phyloP scores from a whole-genome alignment of 805 yeast species.

The Maudiozyma turicensis region DNA sequence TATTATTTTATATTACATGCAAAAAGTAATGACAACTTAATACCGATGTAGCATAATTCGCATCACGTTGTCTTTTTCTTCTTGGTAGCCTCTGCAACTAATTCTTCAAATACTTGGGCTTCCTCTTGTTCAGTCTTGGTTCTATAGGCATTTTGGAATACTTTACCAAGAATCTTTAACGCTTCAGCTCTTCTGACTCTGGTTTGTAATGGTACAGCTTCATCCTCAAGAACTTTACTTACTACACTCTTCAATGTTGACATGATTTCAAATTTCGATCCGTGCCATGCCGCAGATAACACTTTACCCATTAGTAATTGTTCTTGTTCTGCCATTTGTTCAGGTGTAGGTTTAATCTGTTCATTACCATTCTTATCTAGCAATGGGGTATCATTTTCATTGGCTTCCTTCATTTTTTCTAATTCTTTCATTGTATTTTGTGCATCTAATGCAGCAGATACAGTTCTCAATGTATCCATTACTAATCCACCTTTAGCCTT shows the following conservation, averaged over 20 bases:
- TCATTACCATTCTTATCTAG: conserved; percentile 42
- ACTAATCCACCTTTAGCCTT: conserved; percentile 68
- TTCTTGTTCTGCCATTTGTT: conserved; percentile 62
- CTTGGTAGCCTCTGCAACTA: conserved; percentile 45
- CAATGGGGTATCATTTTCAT: conserved; percentile 31
- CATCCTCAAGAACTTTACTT: conserved; percentile 52
- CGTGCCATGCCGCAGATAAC: conserved; percentile 77
- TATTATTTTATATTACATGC: not conserved
- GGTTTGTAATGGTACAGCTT: conserved; percentile 36
- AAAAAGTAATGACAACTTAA: not conserved
- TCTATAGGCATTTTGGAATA: conserved; percentile 49
- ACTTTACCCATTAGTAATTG: conserved; percentile 70
- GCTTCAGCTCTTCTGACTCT: conserved; percentile 55
- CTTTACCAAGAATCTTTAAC: conserved; percentile 50
- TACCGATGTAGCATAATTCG: not conserved
- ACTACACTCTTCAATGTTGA: conserved; percentile 64
- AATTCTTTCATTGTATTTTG: conserved; percentile 69
- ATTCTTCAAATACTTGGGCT: conserved; percentile 66
- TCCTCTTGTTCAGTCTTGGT: conserved; percentile 65
- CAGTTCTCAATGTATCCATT: conserved; percentile 61
- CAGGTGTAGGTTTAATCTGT: conserved; percentile 48
- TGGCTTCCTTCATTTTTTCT: conserved; percentile 53
- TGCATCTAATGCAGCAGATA: conserved; percentile 68
- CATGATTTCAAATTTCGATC: conserved; percentile 70
- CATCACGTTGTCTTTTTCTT: conserved; percentile 24